phyloP scores from a whole-genome alignment of 306 rosid genomes.

The Prinsepia uniflora region DNA sequence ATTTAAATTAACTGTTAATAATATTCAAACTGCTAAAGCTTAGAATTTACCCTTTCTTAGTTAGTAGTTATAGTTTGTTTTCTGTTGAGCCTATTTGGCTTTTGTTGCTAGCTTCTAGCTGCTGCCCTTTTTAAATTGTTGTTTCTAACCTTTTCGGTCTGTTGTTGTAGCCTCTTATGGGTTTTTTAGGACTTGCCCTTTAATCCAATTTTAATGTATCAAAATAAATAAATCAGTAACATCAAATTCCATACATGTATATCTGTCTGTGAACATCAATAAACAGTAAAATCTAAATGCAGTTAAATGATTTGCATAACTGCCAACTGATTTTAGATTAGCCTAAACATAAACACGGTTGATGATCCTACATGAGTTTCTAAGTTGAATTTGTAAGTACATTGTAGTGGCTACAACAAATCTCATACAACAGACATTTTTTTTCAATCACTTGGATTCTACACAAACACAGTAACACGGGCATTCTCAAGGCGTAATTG shows the following conservation, averaged over 20 bases:
- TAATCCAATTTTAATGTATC: too few species aligned
- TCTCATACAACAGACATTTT: not conserved
- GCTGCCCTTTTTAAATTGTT: too few species aligned
- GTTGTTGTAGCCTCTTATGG: too few species aligned
- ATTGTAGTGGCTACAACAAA: not conserved
- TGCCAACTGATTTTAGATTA: not conserved
- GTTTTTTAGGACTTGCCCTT: too few species aligned
- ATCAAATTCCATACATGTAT: not conserved
- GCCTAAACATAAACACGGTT: not conserved
- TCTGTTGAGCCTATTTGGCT: too few species aligned
- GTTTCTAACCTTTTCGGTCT: too few species aligned
- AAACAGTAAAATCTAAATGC: constrained; percentile 6
- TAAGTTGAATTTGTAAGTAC: not conserved
- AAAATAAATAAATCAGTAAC: not conserved
- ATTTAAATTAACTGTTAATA: too few species aligned
- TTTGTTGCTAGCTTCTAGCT: too few species aligned
- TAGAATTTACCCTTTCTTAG: too few species aligned
- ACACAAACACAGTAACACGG: not conserved
- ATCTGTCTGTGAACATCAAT: not conserved
- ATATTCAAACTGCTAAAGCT: too few species aligned
- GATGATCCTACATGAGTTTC: not conserved
- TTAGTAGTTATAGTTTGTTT: too few species aligned
- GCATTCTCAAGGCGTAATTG: constrained; percentile 1
- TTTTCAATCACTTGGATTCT: too few species aligned
- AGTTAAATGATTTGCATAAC: not conserved